Base-by-base conservation (phyloP, 352 stramenopile species). In the Pythium coloratum region DNA sequence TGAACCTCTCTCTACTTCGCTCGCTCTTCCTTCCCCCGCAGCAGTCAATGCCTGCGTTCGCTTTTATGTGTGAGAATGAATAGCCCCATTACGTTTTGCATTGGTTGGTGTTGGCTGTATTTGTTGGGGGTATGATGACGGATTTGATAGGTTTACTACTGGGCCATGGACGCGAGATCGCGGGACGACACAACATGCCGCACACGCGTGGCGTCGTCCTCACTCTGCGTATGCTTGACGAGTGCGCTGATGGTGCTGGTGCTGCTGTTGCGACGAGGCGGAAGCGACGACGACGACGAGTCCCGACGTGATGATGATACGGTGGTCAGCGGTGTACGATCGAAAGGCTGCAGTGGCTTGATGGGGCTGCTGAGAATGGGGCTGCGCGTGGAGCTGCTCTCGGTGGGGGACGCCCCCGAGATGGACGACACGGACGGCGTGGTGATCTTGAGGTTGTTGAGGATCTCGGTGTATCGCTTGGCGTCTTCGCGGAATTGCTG, bases 391-490 rank as follows among this genome's bases (percentile, higher is more conserved):
- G 66, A 69, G 28, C 20, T 57, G 38, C 50, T 40, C 50, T 61
- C 16, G 4, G 57, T 20, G 14, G 54, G 60, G 1, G 36, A 71
- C 54, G 20, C 56, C 12, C 30, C 16, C 33, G 55, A 49, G 30
- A 34, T 46, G 3, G 47, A 54, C 26, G 47, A 54, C 0, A 28
- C 24, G 20, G 55, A 16, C 33, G 42, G 4, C 6, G 49, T 68
- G 24, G 76, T 69, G 28, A 87, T 76, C 64, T 90, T 90, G 50
- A 93, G 77, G 24, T 88, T 87, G 64, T 81, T 76, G 26, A 93
- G 62, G 55, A 93, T 89, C 65, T 93, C 84, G 3, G 80, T 80
- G 73, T 91, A 93, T 59, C 87, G 82, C 58, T 86, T 82, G 28
- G 82, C 82, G 64, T 92, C 83, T 2, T 82, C 82, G 42, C 91